These are phyloP conservation scores for Brassica hybrid DNA, from an alignment of 441 rosid species.

Conservation along the genomic window DNA sequence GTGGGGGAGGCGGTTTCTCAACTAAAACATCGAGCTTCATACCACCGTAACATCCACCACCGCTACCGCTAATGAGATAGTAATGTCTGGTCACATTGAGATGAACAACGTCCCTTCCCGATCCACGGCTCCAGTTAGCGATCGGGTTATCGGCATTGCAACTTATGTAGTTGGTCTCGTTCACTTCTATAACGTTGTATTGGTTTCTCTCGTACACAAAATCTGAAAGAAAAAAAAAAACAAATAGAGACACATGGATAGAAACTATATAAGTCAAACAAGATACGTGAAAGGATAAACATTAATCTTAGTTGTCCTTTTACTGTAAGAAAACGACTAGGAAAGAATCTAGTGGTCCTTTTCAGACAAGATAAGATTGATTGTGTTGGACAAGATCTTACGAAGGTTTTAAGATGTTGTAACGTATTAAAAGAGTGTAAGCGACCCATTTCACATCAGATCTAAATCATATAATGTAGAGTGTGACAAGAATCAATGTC, in stretches of 20 bases:
- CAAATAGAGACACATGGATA: constrained; percentile 1
- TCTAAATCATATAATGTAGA: constrained; percentile 4
- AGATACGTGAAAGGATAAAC: neutral
- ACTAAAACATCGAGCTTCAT: constrained; percentile 73
- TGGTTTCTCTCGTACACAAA: constrained; percentile 94
- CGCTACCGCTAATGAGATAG: constrained; percentile 86
- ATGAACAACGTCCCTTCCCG: constrained; percentile 86
- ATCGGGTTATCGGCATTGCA: constrained; percentile 77
- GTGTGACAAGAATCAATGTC: neutral
- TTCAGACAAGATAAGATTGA: neutral
- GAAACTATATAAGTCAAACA: neutral
- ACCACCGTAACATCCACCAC: constrained; percentile 83
- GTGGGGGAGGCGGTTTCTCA: constrained; percentile 75
- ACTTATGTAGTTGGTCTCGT: constrained; percentile 66
- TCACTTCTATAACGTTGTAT: constrained; percentile 83
- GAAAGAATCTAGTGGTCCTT: neutral
- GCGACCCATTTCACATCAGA: neutral
- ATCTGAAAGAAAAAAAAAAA: constrained; percentile 50
- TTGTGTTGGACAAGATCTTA: constrained; percentile 16
- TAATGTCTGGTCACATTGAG: constrained; percentile 74
- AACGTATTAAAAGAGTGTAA: neutral
- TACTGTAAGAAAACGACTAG: neutral
- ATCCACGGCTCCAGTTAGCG: constrained; percentile 78
- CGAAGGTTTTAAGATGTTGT: neutral
- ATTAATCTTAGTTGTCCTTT: neutral